Percentiles rank a stretch among this genome's conserved stretches.
Conservation (phyloP, 1,284 basidiomycete genomes). For the Vanrija humicola region DNA sequence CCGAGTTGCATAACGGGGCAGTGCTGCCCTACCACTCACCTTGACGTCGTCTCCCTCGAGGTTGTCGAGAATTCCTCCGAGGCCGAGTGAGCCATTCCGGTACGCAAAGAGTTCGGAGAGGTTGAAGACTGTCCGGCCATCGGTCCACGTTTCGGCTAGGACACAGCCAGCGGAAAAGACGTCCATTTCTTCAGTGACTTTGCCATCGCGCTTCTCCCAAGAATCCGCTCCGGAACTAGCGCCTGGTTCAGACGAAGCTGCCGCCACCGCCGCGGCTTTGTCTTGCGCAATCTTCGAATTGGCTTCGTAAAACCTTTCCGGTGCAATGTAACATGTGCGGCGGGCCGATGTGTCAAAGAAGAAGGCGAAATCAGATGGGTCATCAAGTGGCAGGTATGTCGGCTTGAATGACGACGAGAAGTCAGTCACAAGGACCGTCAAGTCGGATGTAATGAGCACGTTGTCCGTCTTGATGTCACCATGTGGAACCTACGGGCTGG, state of each 20-base stretch:
- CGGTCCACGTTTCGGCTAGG: constrained; percentile 91
- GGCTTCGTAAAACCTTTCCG: constrained; percentile 88
- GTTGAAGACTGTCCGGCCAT: constrained; percentile 90
- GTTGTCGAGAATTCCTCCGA: constrained; percentile 67
- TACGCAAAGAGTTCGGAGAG: constrained; percentile 96
- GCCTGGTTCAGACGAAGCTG: constrained; percentile 14
- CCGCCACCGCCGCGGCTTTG: constrained; percentile 59
- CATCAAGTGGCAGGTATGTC: constrained; percentile 89
- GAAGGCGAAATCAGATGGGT: constrained; percentile 96
- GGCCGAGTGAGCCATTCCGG: constrained; percentile 73
- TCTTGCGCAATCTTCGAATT: constrained; percentile 62
- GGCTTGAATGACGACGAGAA: constrained; percentile 94
- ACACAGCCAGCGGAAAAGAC: constrained; percentile 96
- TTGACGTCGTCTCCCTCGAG: constrained; percentile 78
- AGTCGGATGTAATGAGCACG: constrained; percentile 92
- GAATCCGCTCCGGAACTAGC: constrained; percentile 9
- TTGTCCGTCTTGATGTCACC: constrained; percentile 99
- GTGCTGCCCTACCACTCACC: constrained; percentile 54
- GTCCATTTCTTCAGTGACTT: constrained; percentile 94
- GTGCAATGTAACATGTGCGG: constrained; percentile 92
- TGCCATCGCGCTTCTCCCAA: constrained; percentile 62
- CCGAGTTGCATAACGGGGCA: too few species aligned
- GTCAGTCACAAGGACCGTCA: constrained; percentile 92
- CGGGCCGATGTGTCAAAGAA: constrained; percentile 94
- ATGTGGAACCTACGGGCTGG: constrained; percentile 66